Conservation (phyloP, 441 rosid species). For the Populus hybrid region DNA sequence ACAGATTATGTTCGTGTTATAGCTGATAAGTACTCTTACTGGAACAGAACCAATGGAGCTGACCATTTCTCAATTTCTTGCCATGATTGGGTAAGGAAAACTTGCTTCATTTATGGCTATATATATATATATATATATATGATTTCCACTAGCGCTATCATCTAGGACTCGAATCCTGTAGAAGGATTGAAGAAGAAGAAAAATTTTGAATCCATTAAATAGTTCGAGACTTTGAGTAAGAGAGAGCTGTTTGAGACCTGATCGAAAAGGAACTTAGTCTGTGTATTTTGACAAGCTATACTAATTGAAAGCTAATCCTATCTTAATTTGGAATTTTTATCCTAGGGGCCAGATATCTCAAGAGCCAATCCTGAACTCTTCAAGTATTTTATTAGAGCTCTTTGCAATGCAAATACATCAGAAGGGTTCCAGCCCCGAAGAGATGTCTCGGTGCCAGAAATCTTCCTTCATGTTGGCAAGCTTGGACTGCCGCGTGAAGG, state of each 20-base stretch:
- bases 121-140: neutral
- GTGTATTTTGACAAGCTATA: neutral
- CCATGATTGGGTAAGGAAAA: conserved; percentile 45
- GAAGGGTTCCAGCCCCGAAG: conserved; percentile 40
- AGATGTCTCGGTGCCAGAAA: conserved; percentile 43
- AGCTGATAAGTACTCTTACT: conserved; percentile 29
- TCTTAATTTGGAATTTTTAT: neutral
- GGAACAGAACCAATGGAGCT: conserved; percentile 39
- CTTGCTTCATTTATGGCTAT: neutral
- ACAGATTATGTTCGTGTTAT: conserved; percentile 35
- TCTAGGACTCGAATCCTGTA: too few species aligned
- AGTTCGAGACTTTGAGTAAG: too few species aligned
- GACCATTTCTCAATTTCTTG: conserved; percentile 48
- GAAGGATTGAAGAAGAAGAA: too few species aligned
- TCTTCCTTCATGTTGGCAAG: conserved; percentile 14
- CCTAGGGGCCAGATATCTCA: conserved; percentile 39
- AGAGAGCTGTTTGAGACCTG: neutral
- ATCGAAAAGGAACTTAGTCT: neutral
- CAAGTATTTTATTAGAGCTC: conserved; percentile 40
- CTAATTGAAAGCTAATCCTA: neutral
- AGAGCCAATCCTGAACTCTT: conserved; percentile 33
- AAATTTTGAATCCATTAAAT: too few species aligned
- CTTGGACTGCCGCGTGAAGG: conserved; percentile 21
- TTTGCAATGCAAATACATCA: conserved; percentile 54
- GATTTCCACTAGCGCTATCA: too few species aligned